Evolutionary conservation across 768 basidiomycete species (phyloP), one percentile per base, ranked within the genome.

Genomic region (Rhizopogon vesiculosus): DNA sequence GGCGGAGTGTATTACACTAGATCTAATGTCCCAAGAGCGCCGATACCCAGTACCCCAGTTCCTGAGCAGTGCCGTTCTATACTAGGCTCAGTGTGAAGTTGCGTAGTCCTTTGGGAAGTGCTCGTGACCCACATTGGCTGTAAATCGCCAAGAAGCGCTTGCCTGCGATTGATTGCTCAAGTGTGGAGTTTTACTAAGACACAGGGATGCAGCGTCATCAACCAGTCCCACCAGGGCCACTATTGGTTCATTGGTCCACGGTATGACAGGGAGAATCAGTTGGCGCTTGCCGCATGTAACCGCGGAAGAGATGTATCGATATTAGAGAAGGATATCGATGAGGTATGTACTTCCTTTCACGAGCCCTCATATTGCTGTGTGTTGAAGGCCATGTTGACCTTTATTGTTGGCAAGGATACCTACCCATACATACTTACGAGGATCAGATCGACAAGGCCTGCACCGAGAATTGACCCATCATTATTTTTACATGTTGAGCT

Each of bases 1-100:
- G 19, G 19, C 19, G 10, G 33, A 35, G 44, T 10, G 8, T 45
- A 29, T 45, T 29, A 25, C 44, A 28, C 40, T n/a, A 7, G 33
- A 35, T 22, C 25, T 25, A 35, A 39, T 49, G 18, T n/a, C 19
- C 19, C 15, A 38, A 38, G 40, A 50, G 60, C 60, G 61, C 44
- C 42, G 48, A 50, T 28, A 56, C 59, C 61, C 31, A 38, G 60
- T 35, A 68, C 67, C 68, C 67, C 58, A 59, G 66, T 68, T 70
- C 62, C 66, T 62, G 64, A 64, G 45, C 46, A 55, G 51, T 59
- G 35, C 42, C 40, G 43, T 46, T 50, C 58, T 50, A 59, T 60
- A 63, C 54, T 29, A 22, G 51, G 58, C 25, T 25, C 25, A 3
- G 29, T 57, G 57, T 56, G 61, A 51, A 25, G 52, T 57, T 59